Evolutionary conservation across 2,329 filamentous ascomycete genomes (phyloP), one percentile per base, ranked within the genome.

Genomic region (Lecanicillium sp.): DNA sequence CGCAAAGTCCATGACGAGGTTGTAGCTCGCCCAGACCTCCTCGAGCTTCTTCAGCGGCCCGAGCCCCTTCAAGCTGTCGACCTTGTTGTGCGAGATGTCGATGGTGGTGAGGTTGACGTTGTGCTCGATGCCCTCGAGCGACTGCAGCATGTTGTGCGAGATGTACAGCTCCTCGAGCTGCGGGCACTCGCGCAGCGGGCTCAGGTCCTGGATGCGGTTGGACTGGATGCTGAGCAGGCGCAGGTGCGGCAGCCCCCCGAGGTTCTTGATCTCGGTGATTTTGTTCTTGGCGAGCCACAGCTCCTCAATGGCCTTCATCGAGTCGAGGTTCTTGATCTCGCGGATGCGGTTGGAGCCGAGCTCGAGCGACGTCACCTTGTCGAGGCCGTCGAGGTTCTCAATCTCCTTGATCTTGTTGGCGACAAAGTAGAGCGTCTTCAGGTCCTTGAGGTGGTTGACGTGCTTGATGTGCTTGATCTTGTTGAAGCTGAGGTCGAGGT

Each of bases 391-490:
- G 9, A 98, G 72, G 12, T 84, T 85, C 61, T 97, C 91, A 58
- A 98, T 96, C 48, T 75, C 83, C 55, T 78, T 78, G 62, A 98
- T 95, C 66, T 93, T 93, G 69, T 98, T 97, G 62, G 95, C 88
- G 42, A 97, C 89, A 58, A 98, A 87, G 65, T 86, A 98, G 3
- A 98, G 65, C 56, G 97, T 89, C 53, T 77, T 85, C 49, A 97
- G 77, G 46, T 89, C 77, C 19, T 72, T 84, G 51, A 98, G 71
- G 59, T 91, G 86, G 50, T 78, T 77, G 55, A 97, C 72, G 59
- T 91, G 83, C 68, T 95, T 95, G 72, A 98, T 95, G 68, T 96
- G 90, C 66, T 95, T 96, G 72, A 98, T 91, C 73, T 97, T 97
- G 74, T 98, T 98, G 79, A 96, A 98, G 66, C 87, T 94, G 44